phyloP scores from a whole-genome alignment of 192 early-diverging fungal species.

The Obelidium mucronatum region DNA sequence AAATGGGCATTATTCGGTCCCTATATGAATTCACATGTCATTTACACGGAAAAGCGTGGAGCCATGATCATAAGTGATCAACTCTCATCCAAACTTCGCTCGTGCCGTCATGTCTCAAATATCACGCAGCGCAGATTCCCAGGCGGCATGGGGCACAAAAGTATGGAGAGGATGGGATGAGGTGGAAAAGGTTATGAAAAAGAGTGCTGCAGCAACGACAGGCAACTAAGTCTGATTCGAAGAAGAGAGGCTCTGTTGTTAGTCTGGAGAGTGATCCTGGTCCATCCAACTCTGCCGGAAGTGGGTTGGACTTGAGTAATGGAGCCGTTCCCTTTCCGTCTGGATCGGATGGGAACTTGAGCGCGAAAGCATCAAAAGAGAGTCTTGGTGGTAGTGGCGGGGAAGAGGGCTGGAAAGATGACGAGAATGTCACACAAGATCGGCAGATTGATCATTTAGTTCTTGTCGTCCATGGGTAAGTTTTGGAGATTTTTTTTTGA shows the following conservation, averaged over 20 bases:
- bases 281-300: not conserved
- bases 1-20: slow-evolving; percentile 81
- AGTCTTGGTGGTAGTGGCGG: slow-evolving; percentile 49
- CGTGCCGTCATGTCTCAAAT: slow-evolving; percentile 68
- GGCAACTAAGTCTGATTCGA: no score
- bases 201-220: slow-evolving; percentile 29
- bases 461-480: slow-evolving; percentile 80
- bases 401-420: slow-evolving; percentile 63
- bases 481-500: not conserved
- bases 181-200: slow-evolving; percentile 62
- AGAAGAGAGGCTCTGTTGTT: no score
- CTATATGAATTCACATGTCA: slow-evolving; percentile 78
- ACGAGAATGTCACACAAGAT: slow-evolving; percentile 57
- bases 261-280: no score
- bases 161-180: slow-evolving; percentile 79
- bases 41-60: slow-evolving; percentile 67
- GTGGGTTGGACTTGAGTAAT: not conserved
- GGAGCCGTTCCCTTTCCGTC: no score
- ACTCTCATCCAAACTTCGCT: slow-evolving; percentile 63
- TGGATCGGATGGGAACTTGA: not conserved
- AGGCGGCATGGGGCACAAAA: slow-evolving; percentile 68
- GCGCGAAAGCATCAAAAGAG: slow-evolving; percentile 57
- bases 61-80: slow-evolving; percentile 74
- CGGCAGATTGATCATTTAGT: slow-evolving; percentile 80
- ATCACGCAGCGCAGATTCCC: slow-evolving; percentile 25